Percentiles rank a stretch among this genome's conserved stretches.
Evolutionary conservation across 176 grass and related monocot genomes (phyloP).

Genomic region (Juncus effusus): DNA sequence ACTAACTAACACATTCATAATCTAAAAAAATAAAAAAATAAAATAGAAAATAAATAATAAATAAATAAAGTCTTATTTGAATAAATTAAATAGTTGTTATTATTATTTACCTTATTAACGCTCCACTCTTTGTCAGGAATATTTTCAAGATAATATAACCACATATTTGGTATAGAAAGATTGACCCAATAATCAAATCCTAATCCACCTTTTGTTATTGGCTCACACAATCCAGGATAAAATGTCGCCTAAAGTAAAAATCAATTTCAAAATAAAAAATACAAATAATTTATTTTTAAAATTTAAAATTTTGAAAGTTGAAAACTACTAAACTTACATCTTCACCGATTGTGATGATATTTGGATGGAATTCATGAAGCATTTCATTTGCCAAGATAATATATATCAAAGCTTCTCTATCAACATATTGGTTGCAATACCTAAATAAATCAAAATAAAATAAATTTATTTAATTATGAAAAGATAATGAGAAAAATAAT

Average conservation of each 20-base stretch:
- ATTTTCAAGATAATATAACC: conserved; percentile 95
- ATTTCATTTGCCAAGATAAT: conserved; percentile 93
- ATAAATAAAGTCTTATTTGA: background rate
- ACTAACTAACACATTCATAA: conserved; percentile 64
- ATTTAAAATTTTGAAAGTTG: background rate
- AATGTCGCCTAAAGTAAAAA: conserved; percentile 57
- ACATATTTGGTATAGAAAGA: conserved; percentile 89
- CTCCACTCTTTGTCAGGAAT: conserved; percentile 80
- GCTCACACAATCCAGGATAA: conserved; percentile 93
- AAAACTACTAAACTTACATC: conserved; percentile 48
- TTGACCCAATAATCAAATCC: conserved; percentile 94
- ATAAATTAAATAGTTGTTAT: background rate
- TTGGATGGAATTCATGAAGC: conserved; percentile 89
- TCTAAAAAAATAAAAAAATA: conserved; percentile 45
- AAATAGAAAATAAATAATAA: conserved; percentile 3
- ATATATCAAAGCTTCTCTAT: conserved; percentile 87
- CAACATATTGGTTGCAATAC: conserved; percentile 91
- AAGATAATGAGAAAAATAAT: conserved; percentile 2
- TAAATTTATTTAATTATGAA: conserved; percentile 21
- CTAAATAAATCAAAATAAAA: conserved; percentile 35
- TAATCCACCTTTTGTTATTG: conserved; percentile 81
- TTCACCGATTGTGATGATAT: conserved; percentile 96
- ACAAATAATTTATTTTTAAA: too few relatives aligned
- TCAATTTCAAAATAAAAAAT: background rate
- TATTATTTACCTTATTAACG: conserved; percentile 71